Conservation (phyloP, 2,329 filamentous ascomycete species). For the Xylariomycetidae sp. region DNA sequence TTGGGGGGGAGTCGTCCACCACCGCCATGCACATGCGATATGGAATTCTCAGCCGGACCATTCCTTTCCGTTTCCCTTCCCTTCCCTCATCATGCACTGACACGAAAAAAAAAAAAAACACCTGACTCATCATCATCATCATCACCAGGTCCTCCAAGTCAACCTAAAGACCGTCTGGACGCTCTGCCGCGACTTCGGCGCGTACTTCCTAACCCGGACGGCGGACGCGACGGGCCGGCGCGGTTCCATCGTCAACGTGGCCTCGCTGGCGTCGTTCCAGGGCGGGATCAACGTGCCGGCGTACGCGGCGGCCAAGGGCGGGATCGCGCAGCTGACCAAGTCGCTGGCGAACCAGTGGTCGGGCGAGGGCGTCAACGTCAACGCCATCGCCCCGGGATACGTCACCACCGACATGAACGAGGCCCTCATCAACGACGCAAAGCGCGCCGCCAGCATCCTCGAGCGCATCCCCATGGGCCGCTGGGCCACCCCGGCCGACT, state of each 20-base stretch:
- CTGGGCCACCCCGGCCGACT: slow-evolving; percentile 81
- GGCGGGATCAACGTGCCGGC: slow-evolving; percentile 84
- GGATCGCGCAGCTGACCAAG: slow-evolving; percentile 80
- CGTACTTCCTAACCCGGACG: slow-evolving; percentile 65
- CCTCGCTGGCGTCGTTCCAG: slow-evolving; percentile 75
- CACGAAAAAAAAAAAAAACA: too few relatives aligned
- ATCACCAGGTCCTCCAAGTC: slow-evolving; percentile 57
- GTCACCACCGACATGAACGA: slow-evolving; percentile 93
- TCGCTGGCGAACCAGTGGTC: slow-evolving; percentile 85
- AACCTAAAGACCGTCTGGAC: slow-evolving; percentile 81
- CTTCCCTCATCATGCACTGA: neutral
- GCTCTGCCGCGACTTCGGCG: slow-evolving; percentile 70
- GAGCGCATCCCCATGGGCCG: slow-evolving; percentile 76
- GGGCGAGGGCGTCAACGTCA: slow-evolving; percentile 70
- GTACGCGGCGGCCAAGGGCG: slow-evolving; percentile 82
- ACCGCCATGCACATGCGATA: too few relatives aligned
- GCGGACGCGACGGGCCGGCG: slow-evolving; percentile 49
- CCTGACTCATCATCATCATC: too few relatives aligned
- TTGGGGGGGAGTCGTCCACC: too few relatives aligned
- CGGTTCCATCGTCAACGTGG: slow-evolving; percentile 79
- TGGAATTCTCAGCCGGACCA: too few relatives aligned
- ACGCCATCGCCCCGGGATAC: slow-evolving; percentile 86
- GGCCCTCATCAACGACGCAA: slow-evolving; percentile 68
- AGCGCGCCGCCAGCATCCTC: slow-evolving; percentile 67
- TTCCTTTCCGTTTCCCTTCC: too few relatives aligned